phyloP scores from a whole-genome alignment of 164 flowering plant genomes.

The Chimonanthus salicifolius region DNA sequence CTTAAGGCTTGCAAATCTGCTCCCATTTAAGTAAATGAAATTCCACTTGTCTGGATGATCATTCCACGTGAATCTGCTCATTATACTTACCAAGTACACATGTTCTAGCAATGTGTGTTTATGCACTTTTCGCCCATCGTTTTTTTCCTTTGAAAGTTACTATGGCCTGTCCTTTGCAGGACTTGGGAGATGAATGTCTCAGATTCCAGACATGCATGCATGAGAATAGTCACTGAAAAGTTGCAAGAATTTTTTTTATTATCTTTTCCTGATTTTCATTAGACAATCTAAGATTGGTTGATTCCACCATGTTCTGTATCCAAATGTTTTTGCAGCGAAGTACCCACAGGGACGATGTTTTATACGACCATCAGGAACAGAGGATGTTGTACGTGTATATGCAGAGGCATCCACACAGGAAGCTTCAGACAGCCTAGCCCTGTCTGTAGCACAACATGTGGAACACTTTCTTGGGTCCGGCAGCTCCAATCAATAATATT shows the following conservation, averaged over 20 bases:
- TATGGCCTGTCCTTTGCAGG: not conserved
- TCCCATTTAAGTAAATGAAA: no score
- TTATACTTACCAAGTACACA: no score
- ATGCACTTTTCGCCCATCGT: no score
- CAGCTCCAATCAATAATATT: constrained; percentile 20
- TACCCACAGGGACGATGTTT: constrained; percentile 66
- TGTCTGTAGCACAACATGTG: constrained; percentile 63
- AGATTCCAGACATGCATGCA: not conserved
- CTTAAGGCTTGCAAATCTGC: no score
- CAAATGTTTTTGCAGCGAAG: constrained; percentile 47
- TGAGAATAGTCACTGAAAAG: not conserved
- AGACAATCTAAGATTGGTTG: not conserved
- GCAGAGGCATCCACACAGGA: constrained; percentile 91
- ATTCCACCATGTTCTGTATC: not conserved
- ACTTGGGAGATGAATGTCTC: not conserved
- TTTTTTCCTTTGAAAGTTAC: no score
- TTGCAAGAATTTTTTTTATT: no score
- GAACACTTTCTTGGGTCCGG: constrained; percentile 49
- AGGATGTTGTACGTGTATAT: constrained; percentile 87
- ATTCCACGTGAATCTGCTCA: no score
- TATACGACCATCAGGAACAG: constrained; percentile 91
- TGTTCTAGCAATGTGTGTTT: no score
- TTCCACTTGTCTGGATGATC: no score
- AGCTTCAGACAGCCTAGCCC: constrained; percentile 68
- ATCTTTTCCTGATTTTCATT: no score